Conservation (phyloP, 2,329 filamentous ascomycete species). For the Alternaria panax region DNA sequence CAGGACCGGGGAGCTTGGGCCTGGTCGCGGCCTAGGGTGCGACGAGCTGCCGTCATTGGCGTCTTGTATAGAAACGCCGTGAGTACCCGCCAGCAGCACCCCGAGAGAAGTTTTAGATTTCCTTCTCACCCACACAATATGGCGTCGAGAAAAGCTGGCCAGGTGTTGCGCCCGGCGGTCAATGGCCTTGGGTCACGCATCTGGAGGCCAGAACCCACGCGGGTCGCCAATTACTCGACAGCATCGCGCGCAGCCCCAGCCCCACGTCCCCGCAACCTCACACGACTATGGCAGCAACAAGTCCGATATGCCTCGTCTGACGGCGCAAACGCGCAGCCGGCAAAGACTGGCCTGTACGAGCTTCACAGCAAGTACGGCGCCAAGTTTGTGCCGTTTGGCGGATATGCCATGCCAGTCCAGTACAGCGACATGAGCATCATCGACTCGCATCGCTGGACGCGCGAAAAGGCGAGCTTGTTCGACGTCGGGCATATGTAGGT, state of each 20-base stretch:
- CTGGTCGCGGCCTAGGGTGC: constrained; percentile 10
- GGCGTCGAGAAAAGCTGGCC: constrained; percentile 38
- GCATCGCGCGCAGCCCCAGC: constrained; percentile 27
- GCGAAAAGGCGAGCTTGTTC: constrained; percentile 86
- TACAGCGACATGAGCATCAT: constrained; percentile 79
- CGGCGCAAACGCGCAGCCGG: constrained; percentile 41
- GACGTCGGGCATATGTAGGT: constrained; percentile 94
- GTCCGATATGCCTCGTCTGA: constrained; percentile 42
- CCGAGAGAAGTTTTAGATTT: constrained; percentile 6
- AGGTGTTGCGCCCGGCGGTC: constrained; percentile 34
- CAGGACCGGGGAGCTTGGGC: constrained; percentile 27
- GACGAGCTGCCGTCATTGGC: constrained; percentile 28
- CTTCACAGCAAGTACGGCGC: constrained; percentile 79
- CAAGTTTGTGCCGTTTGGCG: constrained; percentile 97
- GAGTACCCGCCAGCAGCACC: constrained; percentile 20
- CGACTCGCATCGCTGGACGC: constrained; percentile 89
- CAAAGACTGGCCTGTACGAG: constrained; percentile 77
- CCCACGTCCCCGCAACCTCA: constrained; percentile 36
- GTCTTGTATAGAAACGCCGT: constrained; percentile 26
- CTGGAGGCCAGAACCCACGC: constrained; percentile 21
- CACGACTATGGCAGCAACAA: constrained; percentile 23
- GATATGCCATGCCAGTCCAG: constrained; percentile 90
- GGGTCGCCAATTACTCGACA: constrained; percentile 20
- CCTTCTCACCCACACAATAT: constrained; percentile 31
- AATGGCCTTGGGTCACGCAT: constrained; percentile 31